Base-by-base conservation (phyloP, 306 rosid species). In the Sicyos edulis region DNA sequence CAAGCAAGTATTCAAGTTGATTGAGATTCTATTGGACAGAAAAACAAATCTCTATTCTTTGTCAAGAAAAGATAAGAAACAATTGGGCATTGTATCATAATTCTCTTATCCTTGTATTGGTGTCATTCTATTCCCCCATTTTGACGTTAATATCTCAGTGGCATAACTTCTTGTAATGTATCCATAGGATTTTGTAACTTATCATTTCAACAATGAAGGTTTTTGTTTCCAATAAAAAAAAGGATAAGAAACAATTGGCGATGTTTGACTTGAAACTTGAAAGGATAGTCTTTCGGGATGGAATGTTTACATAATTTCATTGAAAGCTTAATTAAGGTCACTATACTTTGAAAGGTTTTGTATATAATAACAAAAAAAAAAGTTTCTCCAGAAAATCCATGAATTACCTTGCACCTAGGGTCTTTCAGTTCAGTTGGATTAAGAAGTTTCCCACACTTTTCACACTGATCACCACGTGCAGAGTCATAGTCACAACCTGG, bases 401-500 rank as follows among this genome's bases (percentile, higher is more conserved):
- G 47, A 42, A 42, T 11, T 84, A 90, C 98, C 96, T 93, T 93
- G 89, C 98, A 93, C 80, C 88, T 87, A 7, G 98, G 98, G 79
- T 78, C 73, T 74, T 82, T 86, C 81, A 93, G 76, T 47, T 93
- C 98, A 3, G 96, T 88, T 32, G 98, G 91, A 78, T 93, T 91
- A 57, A 88, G 82, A 76, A 93, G 96, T 78, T 93, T 86, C 56
- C 98, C 96, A 70, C 98, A 93, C 75, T 93, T 88, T 72, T 93
- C 98, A 78, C 98, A 93, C 60, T 93, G 98, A 73, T 93, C 98
- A 34, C 98, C 97, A 55, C 97, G 84, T 22, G 98, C 98, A 37
- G 97, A 93, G 83, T 83, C 91, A 82, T 93, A 88, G 63, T 81
- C 93, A 20, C 98, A 93, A 12, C 89, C 91, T 2, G 58, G 83